Conservation (phyloP, 2,329 filamentous ascomycete genomes). For the Plectosphaerella cucumerina region DNA sequence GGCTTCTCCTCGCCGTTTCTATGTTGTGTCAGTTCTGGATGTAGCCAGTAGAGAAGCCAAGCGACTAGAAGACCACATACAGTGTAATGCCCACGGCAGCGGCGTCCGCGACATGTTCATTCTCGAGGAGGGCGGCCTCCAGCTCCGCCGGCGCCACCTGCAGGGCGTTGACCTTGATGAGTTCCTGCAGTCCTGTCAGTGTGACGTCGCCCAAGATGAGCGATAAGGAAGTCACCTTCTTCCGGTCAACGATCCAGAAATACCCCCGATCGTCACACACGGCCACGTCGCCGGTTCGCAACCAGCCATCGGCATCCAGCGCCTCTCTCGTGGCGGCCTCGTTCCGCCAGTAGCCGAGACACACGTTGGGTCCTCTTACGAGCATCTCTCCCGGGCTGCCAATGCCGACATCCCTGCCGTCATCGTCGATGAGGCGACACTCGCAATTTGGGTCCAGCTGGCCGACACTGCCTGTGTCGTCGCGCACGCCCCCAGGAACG, state of each 20-base stretch:
- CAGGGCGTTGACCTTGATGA: constrained; percentile 56
- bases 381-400: constrained; percentile 50
- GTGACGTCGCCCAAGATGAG: background rate
- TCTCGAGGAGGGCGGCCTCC: constrained; percentile 45
- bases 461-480: constrained; percentile 45
- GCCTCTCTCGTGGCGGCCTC: constrained; percentile 48
- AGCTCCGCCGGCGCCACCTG: constrained; percentile 59
- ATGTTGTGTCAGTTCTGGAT: background rate
- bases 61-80: constrained; percentile 19
- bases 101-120: constrained; percentile 48
- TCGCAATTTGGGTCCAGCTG: constrained; percentile 49
- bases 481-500: constrained; percentile 31
- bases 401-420: constrained; percentile 42
- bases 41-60: background rate
- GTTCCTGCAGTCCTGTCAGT: constrained; percentile 32
- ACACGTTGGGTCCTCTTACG: constrained; percentile 51
- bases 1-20: constrained; percentile 45
- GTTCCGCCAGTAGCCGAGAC: constrained; percentile 56
- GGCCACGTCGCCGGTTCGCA: constrained; percentile 56
- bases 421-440: constrained; percentile 48
- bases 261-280: constrained; percentile 39
- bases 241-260: constrained; percentile 44
- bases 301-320: constrained; percentile 47
- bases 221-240: constrained; percentile 30
- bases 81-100: constrained; percentile 50